Evolutionary conservation across 768 basidiomycete species (phyloP), one percentile per base, ranked within the genome.

Genomic region (Lentinus brumalis): DNA sequence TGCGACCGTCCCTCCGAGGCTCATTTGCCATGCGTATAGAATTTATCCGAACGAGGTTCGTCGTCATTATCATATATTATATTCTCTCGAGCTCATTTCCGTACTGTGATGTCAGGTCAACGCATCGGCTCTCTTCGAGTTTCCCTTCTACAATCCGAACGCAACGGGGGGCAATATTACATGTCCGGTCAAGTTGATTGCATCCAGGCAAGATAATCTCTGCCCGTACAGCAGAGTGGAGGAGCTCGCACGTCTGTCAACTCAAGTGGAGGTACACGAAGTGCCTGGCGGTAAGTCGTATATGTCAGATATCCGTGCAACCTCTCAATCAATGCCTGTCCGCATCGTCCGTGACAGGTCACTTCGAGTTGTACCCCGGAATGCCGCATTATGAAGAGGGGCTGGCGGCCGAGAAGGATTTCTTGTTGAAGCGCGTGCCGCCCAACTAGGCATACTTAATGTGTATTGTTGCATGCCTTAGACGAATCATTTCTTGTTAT

Each of bases 1-100:
- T 18, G 18, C 15, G 2, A 32, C 6, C 9, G 14, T 38, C 11
- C 7, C 49, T 50, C 39, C 32, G 4, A 30, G n/a, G 9, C 10
- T 9, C 8, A 26, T 6, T 21, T 18, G 4, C 12, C 26, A 26
- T 21, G 6, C 26, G 31, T 18, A 30, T 39, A 66, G 65, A 6
- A 39, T 52, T 18, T 66, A 46, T 30, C 61, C 65, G 29, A 66
- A 66, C 32, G 55, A 62, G 61, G 61, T 60, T 10, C 47, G 16
- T 40, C 1, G 5, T 18, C 30, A 3, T 12, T 12, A 41, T 41
- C 38, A 40, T 32, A 21, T 26, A 2, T 15, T 8, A 26, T 9
- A 14, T 18, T 30, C 5, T 26, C 9, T 29, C 35, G 15, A 18
- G 9, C 38, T 40, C 21, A 26, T 9, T 3, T n/a, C 11, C 16